Evolutionary conservation across 495 filamentous ascomycete genomes (phyloP), one percentile per base, ranked within the genome.

Genomic region (Xylaria nigripes): DNA sequence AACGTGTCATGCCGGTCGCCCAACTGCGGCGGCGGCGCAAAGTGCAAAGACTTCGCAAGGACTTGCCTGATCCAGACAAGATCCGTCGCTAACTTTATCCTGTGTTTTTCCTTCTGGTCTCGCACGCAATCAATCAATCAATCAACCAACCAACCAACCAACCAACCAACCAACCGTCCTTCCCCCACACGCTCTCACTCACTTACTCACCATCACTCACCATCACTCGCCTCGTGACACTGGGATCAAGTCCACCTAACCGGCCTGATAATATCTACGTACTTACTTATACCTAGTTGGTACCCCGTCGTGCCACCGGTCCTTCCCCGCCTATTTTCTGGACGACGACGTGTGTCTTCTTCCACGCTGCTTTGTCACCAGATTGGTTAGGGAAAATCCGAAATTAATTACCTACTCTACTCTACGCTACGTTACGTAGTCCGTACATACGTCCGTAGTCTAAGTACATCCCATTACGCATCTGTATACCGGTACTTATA

Each of bases 61-160:
- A 66, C 64, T 60, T 66, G 56, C 64, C 64, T 40, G 46, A 66
- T 58, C 22, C 22, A 58, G 56, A 41, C 34, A 57, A 34, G 52
- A 55, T 44, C 45, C 36, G 40, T 16, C 23, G 8, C 12, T 34
- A 16, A 15, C 19, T 22, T 27, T 18, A 23, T 18, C 23, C 22
- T 23, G n/a, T n/a, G n/a, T n/a, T n/a, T n/a, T n/a, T n/a, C n/a
- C n/a, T 43, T 21, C 19, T 30, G 38, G 2, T 18, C 32, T 36
- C 36, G 13, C 32, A 36, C 2, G 5, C 32, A 4, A 3, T 15
- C 13, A 4, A 30, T 30, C 27, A 5, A 10, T 12, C 7, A 36
- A 15, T 36, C 32, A 40, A n/a, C n/a, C 32, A 4, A 3, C 13
- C 13, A 4, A 30, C 10, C 27, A 5, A 10, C 32, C 7, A 36